phyloP scores from a whole-genome alignment of 345 rosid species.

The Linum lewisii region DNA sequence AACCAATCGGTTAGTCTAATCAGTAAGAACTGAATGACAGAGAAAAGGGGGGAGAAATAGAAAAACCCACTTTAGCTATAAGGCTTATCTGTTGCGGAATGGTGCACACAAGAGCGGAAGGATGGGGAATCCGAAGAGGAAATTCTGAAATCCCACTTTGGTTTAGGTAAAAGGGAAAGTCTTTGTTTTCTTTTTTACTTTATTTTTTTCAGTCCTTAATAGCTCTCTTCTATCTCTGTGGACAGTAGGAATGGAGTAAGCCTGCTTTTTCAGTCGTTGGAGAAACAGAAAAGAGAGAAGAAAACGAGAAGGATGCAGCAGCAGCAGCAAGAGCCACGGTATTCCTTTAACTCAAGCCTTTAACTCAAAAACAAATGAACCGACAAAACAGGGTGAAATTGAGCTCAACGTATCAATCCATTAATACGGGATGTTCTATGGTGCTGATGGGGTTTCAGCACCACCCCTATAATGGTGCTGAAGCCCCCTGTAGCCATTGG shows the following conservation, averaged over 20 bases:
- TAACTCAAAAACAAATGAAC: no score
- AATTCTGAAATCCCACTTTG: constrained; percentile 34
- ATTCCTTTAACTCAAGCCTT: not conserved
- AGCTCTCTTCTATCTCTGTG: no score
- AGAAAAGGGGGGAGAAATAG: not conserved
- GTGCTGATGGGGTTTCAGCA: no score
- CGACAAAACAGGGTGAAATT: no score
- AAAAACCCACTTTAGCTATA: constrained; percentile 16
- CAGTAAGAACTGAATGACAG: not conserved
- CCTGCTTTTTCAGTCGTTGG: constrained; percentile 16
- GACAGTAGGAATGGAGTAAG: no score
- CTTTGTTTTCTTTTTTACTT: constrained; percentile 11
- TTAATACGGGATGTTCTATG: no score
- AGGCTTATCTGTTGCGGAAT: constrained; percentile 12
- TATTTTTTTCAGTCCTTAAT: not conserved
- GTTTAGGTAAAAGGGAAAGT: constrained; percentile 62
- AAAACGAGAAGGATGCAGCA: no score
- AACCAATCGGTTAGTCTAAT: not conserved
- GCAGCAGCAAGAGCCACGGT: no score
- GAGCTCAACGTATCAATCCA: no score
- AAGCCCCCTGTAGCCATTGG: no score
- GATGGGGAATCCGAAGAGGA: constrained; percentile 30
- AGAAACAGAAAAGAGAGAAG: constrained; percentile 10
- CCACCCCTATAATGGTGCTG: no score
- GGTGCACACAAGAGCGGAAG: constrained; percentile 27